phyloP scores from a whole-genome alignment of 192 early-diverging fungal genomes.

The Oehlia diaphana region DNA sequence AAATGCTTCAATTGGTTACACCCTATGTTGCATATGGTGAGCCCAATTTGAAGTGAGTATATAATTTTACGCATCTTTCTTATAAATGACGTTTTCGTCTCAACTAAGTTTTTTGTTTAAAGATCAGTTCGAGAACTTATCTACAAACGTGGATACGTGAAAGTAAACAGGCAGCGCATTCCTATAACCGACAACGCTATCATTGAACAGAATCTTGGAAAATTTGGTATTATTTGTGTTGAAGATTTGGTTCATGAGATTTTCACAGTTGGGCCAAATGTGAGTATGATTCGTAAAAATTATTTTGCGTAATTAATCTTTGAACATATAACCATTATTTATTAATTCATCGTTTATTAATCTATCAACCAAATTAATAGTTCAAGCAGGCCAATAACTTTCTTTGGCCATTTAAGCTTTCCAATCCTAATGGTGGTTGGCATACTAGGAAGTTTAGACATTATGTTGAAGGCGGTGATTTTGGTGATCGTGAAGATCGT shows the following conservation, averaged over 20 bases:
- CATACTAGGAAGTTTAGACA: slow-evolving; percentile 88
- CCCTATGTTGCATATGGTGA: slow-evolving; percentile 95
- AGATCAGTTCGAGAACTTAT: slow-evolving; percentile 91
- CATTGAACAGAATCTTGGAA: slow-evolving; percentile 89
- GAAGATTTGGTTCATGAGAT: slow-evolving; percentile 99
- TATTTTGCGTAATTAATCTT: background rate
- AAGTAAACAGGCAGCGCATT: slow-evolving; percentile 97
- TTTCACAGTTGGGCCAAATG: slow-evolving; percentile 94
- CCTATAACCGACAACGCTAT: slow-evolving; percentile 96
- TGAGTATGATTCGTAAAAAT: background rate
- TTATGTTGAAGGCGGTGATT: slow-evolving; percentile 98
- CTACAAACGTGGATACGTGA: slow-evolving; percentile 99
- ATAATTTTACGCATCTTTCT: background rate
- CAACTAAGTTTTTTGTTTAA: background rate
- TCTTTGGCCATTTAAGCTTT: slow-evolving; percentile 99
- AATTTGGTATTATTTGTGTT: slow-evolving; percentile 94
- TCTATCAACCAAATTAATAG: slow-evolving; percentile 28
- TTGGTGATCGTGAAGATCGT: slow-evolving; percentile 93
- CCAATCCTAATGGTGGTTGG: slow-evolving; percentile 97
- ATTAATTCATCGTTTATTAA: background rate
- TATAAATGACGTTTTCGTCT: too few species aligned
- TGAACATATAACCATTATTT: background rate
- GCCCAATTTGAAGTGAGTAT: slow-evolving; percentile 88
- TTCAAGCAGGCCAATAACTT: slow-evolving; percentile 98
- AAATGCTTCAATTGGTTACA: slow-evolving; percentile 96